A percentile compares a stretch with the other conserved stretches of the same genome.
Evolutionary conservation across 345 rosid genomes (phyloP).

Genomic region (Lepidium aucheri): DNA sequence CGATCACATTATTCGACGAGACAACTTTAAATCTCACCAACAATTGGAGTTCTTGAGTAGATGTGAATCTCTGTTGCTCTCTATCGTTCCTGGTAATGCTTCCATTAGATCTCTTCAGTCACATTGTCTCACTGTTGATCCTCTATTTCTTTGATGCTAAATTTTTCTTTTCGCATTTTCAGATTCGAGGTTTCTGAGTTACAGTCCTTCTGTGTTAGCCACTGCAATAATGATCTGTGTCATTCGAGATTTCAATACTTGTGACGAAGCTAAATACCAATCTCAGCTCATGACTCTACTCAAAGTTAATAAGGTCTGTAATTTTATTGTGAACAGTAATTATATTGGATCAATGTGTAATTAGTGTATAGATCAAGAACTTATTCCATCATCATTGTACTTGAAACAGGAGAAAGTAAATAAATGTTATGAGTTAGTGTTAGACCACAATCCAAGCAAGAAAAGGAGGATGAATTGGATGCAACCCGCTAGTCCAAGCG

Average conservation of each 20-base stretch:
- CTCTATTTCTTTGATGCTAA: conserved; percentile 13
- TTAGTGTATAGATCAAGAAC: conserved; percentile 10
- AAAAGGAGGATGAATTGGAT: conserved; percentile 44
- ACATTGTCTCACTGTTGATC: neutral
- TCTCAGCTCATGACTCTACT: conserved; percentile 61
- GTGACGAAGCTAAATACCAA: conserved; percentile 40
- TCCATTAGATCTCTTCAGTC: conserved; percentile 22
- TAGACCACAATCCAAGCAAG: conserved; percentile 35
- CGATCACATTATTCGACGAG: conserved; percentile 64
- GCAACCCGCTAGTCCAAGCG: conserved; percentile 52
- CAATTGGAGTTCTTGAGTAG: conserved; percentile 62
- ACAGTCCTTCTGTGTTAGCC: conserved; percentile 63
- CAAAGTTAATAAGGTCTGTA: conserved; percentile 30
- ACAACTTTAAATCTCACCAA: conserved; percentile 40
- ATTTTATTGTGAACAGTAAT: neutral
- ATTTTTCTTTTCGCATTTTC: conserved; percentile 26
- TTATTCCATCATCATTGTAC: neutral
- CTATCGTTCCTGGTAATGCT: conserved; percentile 60
- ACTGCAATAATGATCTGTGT: conserved; percentile 68
- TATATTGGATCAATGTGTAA: neutral
- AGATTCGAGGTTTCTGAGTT: conserved; percentile 64
- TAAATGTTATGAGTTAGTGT: conserved; percentile 59
- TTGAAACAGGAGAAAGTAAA: conserved; percentile 50
- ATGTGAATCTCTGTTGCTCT: conserved; percentile 74
- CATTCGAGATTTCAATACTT: conserved; percentile 50